Evolutionary conservation across 2,329 filamentous ascomycete genomes (phyloP), one percentile per base, ranked within the genome.

Genomic region (Tolypocladium cylindrosporum): DNA sequence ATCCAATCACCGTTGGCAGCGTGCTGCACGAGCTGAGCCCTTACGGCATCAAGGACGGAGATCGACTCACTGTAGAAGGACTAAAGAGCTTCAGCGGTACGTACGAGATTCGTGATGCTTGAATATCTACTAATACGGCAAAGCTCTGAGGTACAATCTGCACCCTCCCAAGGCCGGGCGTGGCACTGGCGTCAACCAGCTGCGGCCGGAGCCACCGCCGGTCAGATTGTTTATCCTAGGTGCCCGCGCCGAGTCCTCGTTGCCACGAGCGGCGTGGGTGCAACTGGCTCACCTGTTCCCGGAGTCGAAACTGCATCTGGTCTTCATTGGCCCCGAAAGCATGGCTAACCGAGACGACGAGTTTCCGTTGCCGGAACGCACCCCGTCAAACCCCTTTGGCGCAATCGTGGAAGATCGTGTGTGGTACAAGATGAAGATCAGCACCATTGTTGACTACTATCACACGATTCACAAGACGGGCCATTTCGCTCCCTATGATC

Each of bases 391-490:
- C 69, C 94, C 94, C 0, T 99, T 92, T 65, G 94, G 94, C 48
- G 90, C 90, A n/a, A 82, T 99, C 56, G 84, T 97, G 16, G 95
- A 99, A 75, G 93, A 96, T 72, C 86, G 93, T 56, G 81, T 99
- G 10, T 90, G 88, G 69, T 86, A 88, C 57, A 87, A 88, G 64
- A 86, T 97, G 84, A 99, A 99, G 78, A 96, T 99, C 68, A 94
- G 88, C 71, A 99, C 95, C 0, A 96, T 92, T 68, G 93, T 97
- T 55, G 94, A 99, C 66, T 97, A 99, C 76, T 99, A 95, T 77
- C 93, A 99, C 74, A 97, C 90, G 2, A 84, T 99, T 65, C 93
- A 99, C 76, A 85, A 91, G 70, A 89, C 93, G 0, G 88, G 91
- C 54, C 83, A 92, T 69, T 99, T 97, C 76, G 85, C 89, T 59